Evolutionary conservation across 2,329 filamentous ascomycete species (phyloP).

Genomic region (Penicillium occitanis): DNA sequence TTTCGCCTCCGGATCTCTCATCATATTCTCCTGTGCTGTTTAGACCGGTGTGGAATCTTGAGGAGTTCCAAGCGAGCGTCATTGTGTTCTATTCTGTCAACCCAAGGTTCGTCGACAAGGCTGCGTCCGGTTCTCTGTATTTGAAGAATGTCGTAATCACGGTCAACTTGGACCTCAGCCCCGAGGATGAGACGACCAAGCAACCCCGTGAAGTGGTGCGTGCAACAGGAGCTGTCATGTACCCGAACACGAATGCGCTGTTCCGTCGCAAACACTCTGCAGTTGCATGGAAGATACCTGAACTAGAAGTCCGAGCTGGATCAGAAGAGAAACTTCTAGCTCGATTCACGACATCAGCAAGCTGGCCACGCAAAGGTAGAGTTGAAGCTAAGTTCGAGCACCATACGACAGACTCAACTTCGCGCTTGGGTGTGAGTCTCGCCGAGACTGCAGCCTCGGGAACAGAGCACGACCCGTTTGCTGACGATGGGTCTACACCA

Average conservation of each 20-base stretch:
- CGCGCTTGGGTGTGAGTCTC: conserved; percentile 63
- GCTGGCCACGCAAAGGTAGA: conserved; percentile 68
- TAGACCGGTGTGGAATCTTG: conserved; percentile 76
- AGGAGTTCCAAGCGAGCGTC: conserved; percentile 80
- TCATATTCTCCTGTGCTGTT: conserved; percentile 71
- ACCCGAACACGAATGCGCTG: conserved; percentile 45
- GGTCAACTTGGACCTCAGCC: conserved; percentile 43
- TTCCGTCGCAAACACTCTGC: conserved; percentile 50
- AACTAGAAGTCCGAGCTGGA: conserved; percentile 54
- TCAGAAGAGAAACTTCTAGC: conserved; percentile 75
- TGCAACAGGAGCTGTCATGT: conserved; percentile 47
- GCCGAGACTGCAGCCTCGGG: conserved; percentile 24
- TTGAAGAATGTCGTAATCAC: conserved; percentile 78
- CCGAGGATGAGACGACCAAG: conserved; percentile 49
- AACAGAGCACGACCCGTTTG: conserved; percentile 47
- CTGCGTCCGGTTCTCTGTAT: conserved; percentile 49
- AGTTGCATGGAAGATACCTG: conserved; percentile 48
- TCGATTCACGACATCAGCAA: conserved; percentile 71
- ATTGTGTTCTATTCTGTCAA: conserved; percentile 84
- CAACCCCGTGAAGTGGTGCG: conserved; percentile 41
- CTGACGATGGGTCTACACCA: conserved; percentile 41
- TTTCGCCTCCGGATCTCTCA: conserved; percentile 59
- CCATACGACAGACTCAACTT: conserved; percentile 54
- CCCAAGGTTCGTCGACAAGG: conserved; percentile 59
- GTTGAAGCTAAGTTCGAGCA: conserved; percentile 84